These are phyloP conservation scores for Combretum micranthum DNA, from an alignment of 345 rosid species.

Conservation along the genomic window DNA sequence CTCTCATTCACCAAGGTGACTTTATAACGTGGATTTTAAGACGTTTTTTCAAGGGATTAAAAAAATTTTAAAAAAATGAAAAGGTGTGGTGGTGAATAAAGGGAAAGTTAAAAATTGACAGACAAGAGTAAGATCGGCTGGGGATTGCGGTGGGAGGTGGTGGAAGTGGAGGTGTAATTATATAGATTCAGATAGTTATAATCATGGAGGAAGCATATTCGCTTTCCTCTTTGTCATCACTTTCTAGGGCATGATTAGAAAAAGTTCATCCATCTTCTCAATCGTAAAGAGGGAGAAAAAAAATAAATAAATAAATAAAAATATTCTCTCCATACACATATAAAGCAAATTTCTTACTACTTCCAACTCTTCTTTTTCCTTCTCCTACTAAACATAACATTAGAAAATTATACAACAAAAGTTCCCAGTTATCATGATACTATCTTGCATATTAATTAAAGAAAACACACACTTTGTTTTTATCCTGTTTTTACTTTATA, in stretches of 20 bases:
- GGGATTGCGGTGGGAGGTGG: conserved; percentile 8
- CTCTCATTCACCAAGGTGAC: too few species aligned
- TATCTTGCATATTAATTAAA: too few species aligned
- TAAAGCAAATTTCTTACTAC: conserved; percentile 2
- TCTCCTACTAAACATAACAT: background rate
- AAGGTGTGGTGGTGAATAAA: background rate
- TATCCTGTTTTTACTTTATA: too few species aligned
- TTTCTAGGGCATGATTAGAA: conserved; percentile 80
- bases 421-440: too few species aligned
- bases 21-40: too few species aligned
- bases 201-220: conserved; percentile 61
- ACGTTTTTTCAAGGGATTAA: too few species aligned
- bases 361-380: conserved; percentile 9
- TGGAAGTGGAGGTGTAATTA: conserved; percentile 39
- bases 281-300: conserved; percentile 19
- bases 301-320: conserved; percentile 9
- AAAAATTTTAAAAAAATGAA: too few species aligned
- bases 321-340: conserved; percentile 13
- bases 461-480: too few species aligned
- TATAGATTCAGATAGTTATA: conserved; percentile 33
- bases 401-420: too few species aligned
- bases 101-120: background rate
- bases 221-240: conserved; percentile 82
- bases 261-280: conserved; percentile 51
- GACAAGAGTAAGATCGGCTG: background rate